Percentiles rank a stretch among this genome's conserved stretches.
These are phyloP conservation scores for Rubia tinctorum DNA, from an alignment of 305 asterid genomes.

Conservation along the genomic window DNA sequence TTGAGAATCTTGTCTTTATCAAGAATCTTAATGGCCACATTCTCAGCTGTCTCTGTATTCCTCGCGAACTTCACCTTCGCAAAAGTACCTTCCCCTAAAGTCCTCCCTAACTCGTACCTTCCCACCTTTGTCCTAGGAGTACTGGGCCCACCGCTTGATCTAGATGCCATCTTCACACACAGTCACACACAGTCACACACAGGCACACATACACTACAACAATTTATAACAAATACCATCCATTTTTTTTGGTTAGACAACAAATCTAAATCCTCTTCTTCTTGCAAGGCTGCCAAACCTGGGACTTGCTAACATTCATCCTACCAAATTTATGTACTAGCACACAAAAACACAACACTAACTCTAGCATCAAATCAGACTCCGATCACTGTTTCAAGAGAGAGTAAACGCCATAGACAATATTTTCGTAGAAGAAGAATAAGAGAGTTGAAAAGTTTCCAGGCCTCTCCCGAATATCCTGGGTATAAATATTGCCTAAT, in stretches of 20 bases:
- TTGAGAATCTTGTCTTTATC: slow-evolving; percentile 90
- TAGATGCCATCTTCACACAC: slow-evolving; percentile 40
- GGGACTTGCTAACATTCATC: slow-evolving; percentile 76
- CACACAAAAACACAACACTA: neutral
- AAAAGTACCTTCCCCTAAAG: slow-evolving; percentile 91
- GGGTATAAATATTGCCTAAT: neutral
- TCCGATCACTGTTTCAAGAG: neutral
- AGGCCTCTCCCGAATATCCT: neutral
- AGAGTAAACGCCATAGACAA: neutral
- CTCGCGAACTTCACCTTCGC: slow-evolving; percentile 96
- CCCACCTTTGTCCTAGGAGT: slow-evolving; percentile 77
- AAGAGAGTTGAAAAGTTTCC: neutral
- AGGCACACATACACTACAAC: neutral
- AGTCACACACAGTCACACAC: slow-evolving; percentile 21
- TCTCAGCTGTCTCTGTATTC: slow-evolving; percentile 74
- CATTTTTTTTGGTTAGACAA: slow-evolving; percentile 14
- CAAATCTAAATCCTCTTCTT: slow-evolving; percentile 72
- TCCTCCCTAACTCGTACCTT: slow-evolving; percentile 87
- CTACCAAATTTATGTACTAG: slow-evolving; percentile 14
- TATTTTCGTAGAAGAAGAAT: neutral
- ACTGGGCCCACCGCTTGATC: slow-evolving; percentile 27
- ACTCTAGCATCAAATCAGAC: neutral
- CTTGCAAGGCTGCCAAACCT: slow-evolving; percentile 98
- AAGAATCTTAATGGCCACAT: slow-evolving; percentile 94
- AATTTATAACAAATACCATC: slow-evolving; percentile 46